phyloP scores from a whole-genome alignment of 495 filamentous ascomycete genomes.

The Penicillium chermesinum region DNA sequence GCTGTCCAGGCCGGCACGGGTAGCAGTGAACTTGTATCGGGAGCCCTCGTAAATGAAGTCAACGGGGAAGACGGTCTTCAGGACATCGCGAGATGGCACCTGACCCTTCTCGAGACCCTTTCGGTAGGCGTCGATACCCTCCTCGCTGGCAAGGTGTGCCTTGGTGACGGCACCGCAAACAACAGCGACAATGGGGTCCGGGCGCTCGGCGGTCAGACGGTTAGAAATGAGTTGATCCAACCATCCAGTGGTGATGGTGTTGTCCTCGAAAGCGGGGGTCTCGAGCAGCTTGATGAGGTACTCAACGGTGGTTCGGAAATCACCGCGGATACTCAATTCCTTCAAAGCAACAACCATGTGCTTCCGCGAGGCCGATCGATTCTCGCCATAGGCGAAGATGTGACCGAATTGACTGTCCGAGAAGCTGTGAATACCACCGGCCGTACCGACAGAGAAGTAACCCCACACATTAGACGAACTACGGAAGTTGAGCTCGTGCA shows the following conservation, averaged over 20 bases:
- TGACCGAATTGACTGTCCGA: conserved; percentile 99
- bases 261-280: conserved; percentile 96
- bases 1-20: conserved; percentile 84
- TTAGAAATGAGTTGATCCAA: conserved; percentile 97
- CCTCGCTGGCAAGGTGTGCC: conserved; percentile 88
- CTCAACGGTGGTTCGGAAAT: conserved; percentile 97
- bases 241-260: conserved; percentile 99
- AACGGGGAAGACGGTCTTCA: conserved; percentile 96
- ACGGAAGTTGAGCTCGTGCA: conserved; percentile 99
- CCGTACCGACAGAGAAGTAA: conserved; percentile 98
- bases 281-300: conserved; percentile 99
- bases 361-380: conserved; percentile 88
- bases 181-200: conserved; percentile 84
- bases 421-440: conserved; percentile 97
- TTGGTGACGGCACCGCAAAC: conserved; percentile 93
- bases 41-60: conserved; percentile 98
- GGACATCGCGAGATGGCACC: conserved; percentile 89
- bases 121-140: conserved; percentile 78
- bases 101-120: conserved; percentile 93
- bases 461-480: conserved; percentile 99
- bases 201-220: conserved; percentile 93
- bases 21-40: conserved; percentile 98
- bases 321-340: conserved; percentile 98
- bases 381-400: conserved; percentile 99
- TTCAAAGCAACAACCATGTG: conserved; percentile 99